These are phyloP conservation scores for Pythium rishiriense DNA, from an alignment of 352 stramenopile species.

Conservation along the genomic window DNA sequence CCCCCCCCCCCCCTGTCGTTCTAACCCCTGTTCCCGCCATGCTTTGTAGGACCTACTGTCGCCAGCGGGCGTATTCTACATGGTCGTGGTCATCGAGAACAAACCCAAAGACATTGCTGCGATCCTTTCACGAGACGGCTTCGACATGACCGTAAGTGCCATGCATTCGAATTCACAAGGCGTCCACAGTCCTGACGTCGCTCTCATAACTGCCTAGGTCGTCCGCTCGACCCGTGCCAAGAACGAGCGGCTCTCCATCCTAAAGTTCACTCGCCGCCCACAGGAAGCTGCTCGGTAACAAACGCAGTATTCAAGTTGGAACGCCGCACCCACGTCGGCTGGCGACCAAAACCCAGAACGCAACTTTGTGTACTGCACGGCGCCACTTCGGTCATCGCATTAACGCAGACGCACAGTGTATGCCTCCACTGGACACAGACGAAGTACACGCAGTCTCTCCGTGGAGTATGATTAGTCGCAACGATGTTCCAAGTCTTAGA, in stretches of 20 bases:
- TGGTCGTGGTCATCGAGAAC: slow-evolving; percentile 98
- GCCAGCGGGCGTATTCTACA: slow-evolving; percentile 91
- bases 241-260: slow-evolving; percentile 75
- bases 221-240: slow-evolving; percentile 65
- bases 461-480: background rate
- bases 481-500: no score
- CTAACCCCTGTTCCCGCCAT: background rate
- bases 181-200: background rate
- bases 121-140: slow-evolving; percentile 66
- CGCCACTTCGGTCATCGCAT: background rate
- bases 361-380: no score
- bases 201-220: slow-evolving; percentile 32
- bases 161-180: no score
- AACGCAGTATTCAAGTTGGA: background rate
- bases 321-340: no score
- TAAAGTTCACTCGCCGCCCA: slow-evolving; percentile 56
- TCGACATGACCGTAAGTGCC: slow-evolving; percentile 58
- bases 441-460: background rate
- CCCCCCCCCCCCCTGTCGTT: background rate
- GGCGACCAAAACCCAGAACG: background rate
- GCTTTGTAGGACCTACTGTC: slow-evolving; percentile 62
- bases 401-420: background rate
- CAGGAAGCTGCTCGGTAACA: background rate
- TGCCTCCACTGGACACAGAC: background rate
- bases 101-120: slow-evolving; percentile 91